Evolutionary conservation across 2,329 filamentous ascomycete species (phyloP).

Genomic region (Hortaea werneckii): DNA sequence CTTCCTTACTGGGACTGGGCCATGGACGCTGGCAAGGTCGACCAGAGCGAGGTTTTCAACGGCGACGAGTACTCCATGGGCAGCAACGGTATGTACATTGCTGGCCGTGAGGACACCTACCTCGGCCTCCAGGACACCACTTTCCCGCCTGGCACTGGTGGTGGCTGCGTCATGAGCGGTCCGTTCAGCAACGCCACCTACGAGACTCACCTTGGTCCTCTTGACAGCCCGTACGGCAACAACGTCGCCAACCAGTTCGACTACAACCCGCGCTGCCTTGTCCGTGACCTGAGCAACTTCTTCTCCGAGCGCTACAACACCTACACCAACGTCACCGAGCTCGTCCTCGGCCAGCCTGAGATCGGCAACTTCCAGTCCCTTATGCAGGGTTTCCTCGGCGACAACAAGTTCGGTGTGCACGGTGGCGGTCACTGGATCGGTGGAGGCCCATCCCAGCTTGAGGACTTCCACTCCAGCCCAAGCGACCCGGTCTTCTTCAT

Average conservation of each 20-base stretch:
- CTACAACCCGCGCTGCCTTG: slow-evolving; percentile 14
- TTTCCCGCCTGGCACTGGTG: slow-evolving; percentile 41
- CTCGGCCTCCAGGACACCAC: slow-evolving; percentile 18
- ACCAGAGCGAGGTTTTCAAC: slow-evolving; percentile 41
- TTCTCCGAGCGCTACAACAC: slow-evolving; percentile 10
- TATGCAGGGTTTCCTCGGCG: slow-evolving; percentile 19
- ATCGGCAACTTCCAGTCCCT: slow-evolving; percentile 17
- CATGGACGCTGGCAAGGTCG: slow-evolving; percentile 24
- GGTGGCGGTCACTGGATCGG: slow-evolving; percentile 35
- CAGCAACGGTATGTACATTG: slow-evolving; percentile 18
- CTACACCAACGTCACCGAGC: slow-evolving; percentile 9
- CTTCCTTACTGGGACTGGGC: slow-evolving; percentile 27
- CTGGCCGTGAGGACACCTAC: slow-evolving; percentile 17
- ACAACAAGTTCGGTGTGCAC: slow-evolving; percentile 28
- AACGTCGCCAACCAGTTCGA: slow-evolving; percentile 15
- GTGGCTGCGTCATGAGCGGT: slow-evolving; percentile 44
- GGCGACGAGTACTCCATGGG: slow-evolving; percentile 38
- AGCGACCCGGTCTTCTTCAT: slow-evolving; percentile 16
- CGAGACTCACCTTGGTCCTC: slow-evolving; percentile 19
- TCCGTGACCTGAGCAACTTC: slow-evolving; percentile 11
- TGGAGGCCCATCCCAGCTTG: slow-evolving; percentile 35
- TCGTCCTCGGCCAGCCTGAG: slow-evolving; percentile 13
- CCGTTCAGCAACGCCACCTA: slow-evolving; percentile 38
- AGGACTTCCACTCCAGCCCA: slow-evolving; percentile 36
- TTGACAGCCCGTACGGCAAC: slow-evolving; percentile 16